Evolutionary conservation across 257 asterid species (phyloP).

Genomic region (Solanum bukasovii): DNA sequence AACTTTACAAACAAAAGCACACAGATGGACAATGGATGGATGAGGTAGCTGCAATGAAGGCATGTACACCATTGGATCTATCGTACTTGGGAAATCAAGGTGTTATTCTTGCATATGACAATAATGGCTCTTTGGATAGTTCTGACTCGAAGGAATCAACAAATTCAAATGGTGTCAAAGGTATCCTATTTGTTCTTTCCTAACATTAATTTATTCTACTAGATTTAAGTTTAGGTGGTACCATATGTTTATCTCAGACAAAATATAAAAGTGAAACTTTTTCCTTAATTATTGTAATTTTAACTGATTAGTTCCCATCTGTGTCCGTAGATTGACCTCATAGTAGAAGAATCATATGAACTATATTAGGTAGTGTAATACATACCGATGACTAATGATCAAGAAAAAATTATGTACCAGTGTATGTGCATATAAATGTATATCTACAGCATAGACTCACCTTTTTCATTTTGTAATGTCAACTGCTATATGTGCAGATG

Average conservation of each 20-base stretch:
- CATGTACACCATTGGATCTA: constrained; percentile 39
- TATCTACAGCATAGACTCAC: neutral
- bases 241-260: neutral
- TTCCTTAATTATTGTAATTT: neutral
- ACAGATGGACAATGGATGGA: constrained; percentile 78
- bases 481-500: constrained; percentile 25
- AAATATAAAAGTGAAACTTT: neutral
- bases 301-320: neutral
- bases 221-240: neutral
- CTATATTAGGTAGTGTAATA: neutral
- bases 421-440: neutral
- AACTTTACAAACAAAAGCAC: constrained; percentile 66
- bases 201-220: neutral
- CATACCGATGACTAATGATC: neutral
- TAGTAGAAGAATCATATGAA: neutral
- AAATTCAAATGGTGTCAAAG: constrained; percentile 40
- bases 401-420: neutral
- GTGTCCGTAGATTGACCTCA: neutral
- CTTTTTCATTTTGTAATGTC: neutral
- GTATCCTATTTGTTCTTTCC: constrained; percentile 15
- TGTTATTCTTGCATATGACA: constrained; percentile 47
- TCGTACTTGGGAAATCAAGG: constrained; percentile 49
- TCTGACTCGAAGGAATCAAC: constrained; percentile 20
- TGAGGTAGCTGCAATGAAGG: constrained; percentile 79
- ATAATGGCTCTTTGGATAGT: constrained; percentile 33